A percentile compares a stretch with the other conserved stretches of the same genome.
phyloP scores from a whole-genome alignment of 371 early-diverging fungal genomes.

The Mucor piriformis region DNA sequence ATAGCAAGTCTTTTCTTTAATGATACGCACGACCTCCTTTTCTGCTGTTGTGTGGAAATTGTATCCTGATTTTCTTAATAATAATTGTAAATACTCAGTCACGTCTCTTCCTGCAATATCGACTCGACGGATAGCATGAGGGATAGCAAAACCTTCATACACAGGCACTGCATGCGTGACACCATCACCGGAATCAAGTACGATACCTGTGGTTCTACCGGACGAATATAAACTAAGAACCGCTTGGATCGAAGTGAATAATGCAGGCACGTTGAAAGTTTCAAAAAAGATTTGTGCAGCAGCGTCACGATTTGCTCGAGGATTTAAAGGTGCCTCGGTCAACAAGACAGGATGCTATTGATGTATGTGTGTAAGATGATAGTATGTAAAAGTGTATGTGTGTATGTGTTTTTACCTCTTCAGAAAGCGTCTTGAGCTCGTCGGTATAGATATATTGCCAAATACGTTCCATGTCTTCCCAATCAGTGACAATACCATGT shows the following conservation, averaged over 20 bases:
- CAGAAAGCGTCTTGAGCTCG: conserved; percentile 90
- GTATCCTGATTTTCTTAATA: conserved; percentile 88
- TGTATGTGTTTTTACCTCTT: conserved; percentile 73
- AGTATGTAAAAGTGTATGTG: not conserved
- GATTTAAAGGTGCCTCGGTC: conserved; percentile 95
- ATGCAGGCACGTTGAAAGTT: conserved; percentile 95
- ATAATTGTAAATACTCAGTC: conserved; percentile 84
- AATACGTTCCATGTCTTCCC: conserved; percentile 97
- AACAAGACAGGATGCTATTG: conserved; percentile 93
- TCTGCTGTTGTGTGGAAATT: conserved; percentile 91
- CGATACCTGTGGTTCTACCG: conserved; percentile 93
- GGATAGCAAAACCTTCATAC: conserved; percentile 95
- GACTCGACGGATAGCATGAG: conserved; percentile 89
- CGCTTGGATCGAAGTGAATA: conserved; percentile 94
- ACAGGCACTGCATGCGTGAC: conserved; percentile 95
- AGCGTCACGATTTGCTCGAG: conserved; percentile 85
- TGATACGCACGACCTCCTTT: conserved; percentile 89
- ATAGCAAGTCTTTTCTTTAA: conserved; percentile 96
- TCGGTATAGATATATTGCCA: conserved; percentile 95
- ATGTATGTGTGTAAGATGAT: not conserved
- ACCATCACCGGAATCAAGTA: conserved; percentile 92
- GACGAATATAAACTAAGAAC: conserved; percentile 93
- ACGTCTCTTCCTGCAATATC: conserved; percentile 95
- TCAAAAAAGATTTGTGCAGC: conserved; percentile 96
- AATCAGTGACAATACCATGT: conserved; percentile 95